These are phyloP conservation scores for Nelumbo lutea DNA, from an alignment of 164 flowering plant species.

Conservation along the genomic window DNA sequence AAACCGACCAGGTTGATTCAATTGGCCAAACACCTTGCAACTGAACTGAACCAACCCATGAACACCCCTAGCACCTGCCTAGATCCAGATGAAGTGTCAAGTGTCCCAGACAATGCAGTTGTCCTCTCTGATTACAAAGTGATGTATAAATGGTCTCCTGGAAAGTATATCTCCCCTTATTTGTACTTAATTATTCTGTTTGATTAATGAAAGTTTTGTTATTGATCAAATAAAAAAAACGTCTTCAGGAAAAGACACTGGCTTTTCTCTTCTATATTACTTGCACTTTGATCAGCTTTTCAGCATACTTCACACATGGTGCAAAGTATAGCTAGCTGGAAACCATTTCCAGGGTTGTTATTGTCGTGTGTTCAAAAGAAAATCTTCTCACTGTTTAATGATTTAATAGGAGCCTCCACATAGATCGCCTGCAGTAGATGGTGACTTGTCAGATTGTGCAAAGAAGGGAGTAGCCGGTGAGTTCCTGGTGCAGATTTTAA, in stretches of 20 bases:
- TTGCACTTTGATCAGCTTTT: not conserved
- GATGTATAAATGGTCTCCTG: too few species aligned
- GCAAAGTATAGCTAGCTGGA: not conserved
- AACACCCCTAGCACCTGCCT: too few species aligned
- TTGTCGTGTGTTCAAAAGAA: not conserved
- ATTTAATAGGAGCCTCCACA: constrained; percentile 46
- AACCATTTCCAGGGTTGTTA: not conserved
- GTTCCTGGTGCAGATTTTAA: not conserved
- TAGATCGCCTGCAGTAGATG: constrained; percentile 29
- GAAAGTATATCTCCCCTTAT: too few species aligned
- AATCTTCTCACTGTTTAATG: not conserved
- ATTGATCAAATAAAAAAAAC: too few species aligned
- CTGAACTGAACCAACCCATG: too few species aligned
- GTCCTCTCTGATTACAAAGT: too few species aligned
- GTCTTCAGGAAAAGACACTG: not conserved
- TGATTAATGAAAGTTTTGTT: too few species aligned
- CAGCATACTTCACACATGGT: not conserved
- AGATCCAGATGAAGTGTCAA: too few species aligned
- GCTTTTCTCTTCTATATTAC: not conserved
- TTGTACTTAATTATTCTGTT: too few species aligned
- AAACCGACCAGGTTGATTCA: too few species aligned
- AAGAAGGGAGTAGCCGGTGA: constrained; percentile 85
- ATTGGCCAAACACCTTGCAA: too few species aligned
- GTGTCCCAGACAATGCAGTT: too few species aligned
- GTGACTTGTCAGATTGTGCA: constrained; percentile 80